These are phyloP conservation scores for Ustilago loliicola DNA, from an alignment of 1,284 basidiomycete species.

Conservation along the genomic window DNA sequence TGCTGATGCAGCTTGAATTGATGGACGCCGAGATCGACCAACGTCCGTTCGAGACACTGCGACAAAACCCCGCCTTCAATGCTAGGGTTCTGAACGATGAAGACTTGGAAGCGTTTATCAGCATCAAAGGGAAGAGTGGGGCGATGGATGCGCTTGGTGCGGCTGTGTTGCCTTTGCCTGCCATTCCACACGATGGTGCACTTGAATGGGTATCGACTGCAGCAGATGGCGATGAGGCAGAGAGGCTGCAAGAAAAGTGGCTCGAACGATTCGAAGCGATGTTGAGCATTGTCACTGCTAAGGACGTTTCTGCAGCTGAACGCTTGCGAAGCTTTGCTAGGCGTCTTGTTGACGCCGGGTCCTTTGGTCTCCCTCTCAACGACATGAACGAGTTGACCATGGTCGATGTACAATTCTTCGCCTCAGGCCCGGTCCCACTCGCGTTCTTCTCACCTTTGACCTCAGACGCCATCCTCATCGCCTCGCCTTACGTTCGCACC, in stretches of 20 bases:
- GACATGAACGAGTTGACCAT: not conserved
- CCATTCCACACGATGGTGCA: conserved; percentile 23
- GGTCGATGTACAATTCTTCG: conserved; percentile 8
- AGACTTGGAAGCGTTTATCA: conserved; percentile 38
- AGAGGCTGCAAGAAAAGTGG: conserved; percentile 10
- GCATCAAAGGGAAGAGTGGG: not conserved
- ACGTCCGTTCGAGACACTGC: conserved; percentile 27
- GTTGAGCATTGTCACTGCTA: not conserved
- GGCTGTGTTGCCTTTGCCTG: conserved; percentile 15
- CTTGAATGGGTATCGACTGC: conserved; percentile 16
- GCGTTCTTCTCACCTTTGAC: conserved; percentile 30
- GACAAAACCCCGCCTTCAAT: conserved; percentile 41
- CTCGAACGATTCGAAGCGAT: conserved; percentile 1
- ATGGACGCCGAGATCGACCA: conserved; percentile 25
- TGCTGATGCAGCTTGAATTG: conserved; percentile 26
- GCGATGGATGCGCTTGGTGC: conserved; percentile 13
- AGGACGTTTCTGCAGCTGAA: conserved; percentile 1
- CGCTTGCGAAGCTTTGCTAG: conserved; percentile 9
- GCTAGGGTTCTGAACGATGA: conserved; percentile 49
- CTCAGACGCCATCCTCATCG: conserved; percentile 7
- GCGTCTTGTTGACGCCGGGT: not conserved
- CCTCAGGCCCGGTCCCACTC: conserved; percentile 8
- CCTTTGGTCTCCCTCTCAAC: conserved; percentile 6
- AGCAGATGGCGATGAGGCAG: not conserved
- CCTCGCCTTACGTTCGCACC: conserved; percentile 4